Base-by-base conservation (phyloP, 805 yeast genomes). In the Saccharomycopsis vini region DNA sequence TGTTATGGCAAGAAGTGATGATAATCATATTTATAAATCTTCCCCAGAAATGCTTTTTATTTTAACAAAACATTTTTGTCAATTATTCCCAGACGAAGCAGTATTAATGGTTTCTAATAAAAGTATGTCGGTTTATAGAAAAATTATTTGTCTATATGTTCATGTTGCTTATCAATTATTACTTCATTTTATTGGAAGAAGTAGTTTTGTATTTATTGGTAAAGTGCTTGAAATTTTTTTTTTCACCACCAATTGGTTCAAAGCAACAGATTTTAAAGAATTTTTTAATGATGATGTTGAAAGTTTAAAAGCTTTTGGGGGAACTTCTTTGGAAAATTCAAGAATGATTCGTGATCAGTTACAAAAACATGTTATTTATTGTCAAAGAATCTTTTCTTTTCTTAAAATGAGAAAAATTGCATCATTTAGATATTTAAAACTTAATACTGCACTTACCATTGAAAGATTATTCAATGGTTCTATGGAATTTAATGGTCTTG, bases 371-470 rank as follows among this genome's bases (percentile, higher is more conserved):
- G 30, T 24, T 15, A 19, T 36, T 2, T 44, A 44, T 35, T 23
- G 43, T 10, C n/a, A 42, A 13, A 20, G 48, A 18, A 4, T 44
- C 12, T 21, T 44, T 21, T 36, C 45, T 10, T 41, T 22, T 33
- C 43, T 44, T 24, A 23, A 46, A 9, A 41, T 38, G 15, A 28
- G 46, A 24, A 18, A 24, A 18, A 12, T 41, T 7, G 19, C 22
- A 5, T 13, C 34, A 10, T 18, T 42, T 9, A 26, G 41, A 23
- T 44, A 44, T 36, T 13, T 40, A 26, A 44, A 32, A 10, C 15
- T 44, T 21, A 35, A 29, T 15, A 13, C 40, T 13, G 31, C 16
- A 31, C 31, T 16, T n/a, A 35, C 19, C 28, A 22, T 31, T 38
- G 44, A n/a, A n/a, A n/a, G n/a, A n/a, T n/a, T n/a, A n/a, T n/a